A percentile compares a stretch with the other conserved stretches of the same genome.
These are phyloP conservation scores for Sphagnum fallax DNA, from an alignment of 228 moss, liverwort and hornwort species.

Conservation along the genomic window DNA sequence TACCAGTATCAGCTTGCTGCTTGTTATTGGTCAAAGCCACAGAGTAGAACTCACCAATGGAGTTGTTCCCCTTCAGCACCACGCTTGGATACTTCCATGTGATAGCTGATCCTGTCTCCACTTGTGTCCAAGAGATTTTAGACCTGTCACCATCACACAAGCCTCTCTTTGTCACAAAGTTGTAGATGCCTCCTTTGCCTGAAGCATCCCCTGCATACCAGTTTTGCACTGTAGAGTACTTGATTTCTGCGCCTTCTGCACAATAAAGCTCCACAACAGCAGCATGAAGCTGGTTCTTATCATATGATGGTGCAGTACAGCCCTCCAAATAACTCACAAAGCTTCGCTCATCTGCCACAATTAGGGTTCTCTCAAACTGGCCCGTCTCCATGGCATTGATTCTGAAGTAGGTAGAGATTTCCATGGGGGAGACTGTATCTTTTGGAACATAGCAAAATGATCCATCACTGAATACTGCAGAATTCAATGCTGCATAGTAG, in stretches of 20 bases:
- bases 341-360: conserved; percentile 79
- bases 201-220: conserved; percentile 80
- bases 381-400: conserved; percentile 97
- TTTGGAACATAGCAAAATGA: conserved; percentile 96
- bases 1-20: conserved; percentile 96
- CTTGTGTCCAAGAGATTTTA: conserved; percentile 97
- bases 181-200: conserved; percentile 84
- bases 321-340: conserved; percentile 96
- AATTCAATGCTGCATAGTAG: conserved; percentile 87
- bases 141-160: conserved; percentile 78
- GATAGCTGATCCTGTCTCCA: conserved; percentile 96
- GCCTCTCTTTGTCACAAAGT: conserved; percentile 93
- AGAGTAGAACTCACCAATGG: conserved; percentile 90
- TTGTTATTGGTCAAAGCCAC: conserved; percentile 84
- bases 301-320: conserved; percentile 94
- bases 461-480: conserved; percentile 96
- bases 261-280: conserved; percentile 96
- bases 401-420: conserved; percentile 93
- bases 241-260: conserved; percentile 84
- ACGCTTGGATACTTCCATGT: conserved; percentile 99
- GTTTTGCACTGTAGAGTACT: conserved; percentile 96
- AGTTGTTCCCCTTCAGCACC: conserved; percentile 80
- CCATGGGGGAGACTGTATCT: conserved; percentile 93
- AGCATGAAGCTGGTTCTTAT: conserved; percentile 93
- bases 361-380: conserved; percentile 90